Base-by-base conservation (phyloP, 345 rosid genomes). In the Crucihimalaya himalaica region DNA sequence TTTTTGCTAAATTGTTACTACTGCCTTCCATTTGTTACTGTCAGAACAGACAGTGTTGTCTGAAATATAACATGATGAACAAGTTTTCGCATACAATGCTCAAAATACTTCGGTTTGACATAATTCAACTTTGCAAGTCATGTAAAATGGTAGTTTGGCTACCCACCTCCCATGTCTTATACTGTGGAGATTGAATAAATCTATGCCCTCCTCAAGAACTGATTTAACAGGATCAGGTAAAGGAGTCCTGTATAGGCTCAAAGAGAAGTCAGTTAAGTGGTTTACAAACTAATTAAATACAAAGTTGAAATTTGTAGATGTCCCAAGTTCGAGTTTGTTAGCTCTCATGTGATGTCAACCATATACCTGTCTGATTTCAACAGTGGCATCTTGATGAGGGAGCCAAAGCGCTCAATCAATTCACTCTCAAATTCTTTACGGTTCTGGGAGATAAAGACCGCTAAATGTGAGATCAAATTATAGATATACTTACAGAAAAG, bases 371-470 rank as follows among this genome's bases (percentile, higher is more conserved):
- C 92, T 50, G 87, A 75, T 81, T 82, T 88, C 77, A 95, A 82
- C 75, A 95, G 83, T 47, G 97, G 97, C 89, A 92, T 92, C 85
- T 95, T 90, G 72, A 92, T 85, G 72, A 90, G 83, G 72, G 92
- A 84, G 45, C 97, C 93, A 52, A 95, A 95, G 21, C 99, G 96
- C 78, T 90, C 97, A 69, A 90, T 64, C 65, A 92, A 66, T 85
- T 95, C 99, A 80, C 69, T 79, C 78, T 92, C 97, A 74, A 95
- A 95, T 65, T 88, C 97, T 66, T 75, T 61, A 56, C 92, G 92
- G 73, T 82, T 88, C 99, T 95, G 84, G 70, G 68, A 79, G 61
- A 28, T 14, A 29, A 18, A 35, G 29, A 48, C 21, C 25, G 54
- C 16, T 66, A 56, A 53, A 31, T 27, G 14, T 52, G 71, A 48